Base-by-base conservation (phyloP, 441 rosid species). In the Euphorbia schlechtendalii region DNA sequence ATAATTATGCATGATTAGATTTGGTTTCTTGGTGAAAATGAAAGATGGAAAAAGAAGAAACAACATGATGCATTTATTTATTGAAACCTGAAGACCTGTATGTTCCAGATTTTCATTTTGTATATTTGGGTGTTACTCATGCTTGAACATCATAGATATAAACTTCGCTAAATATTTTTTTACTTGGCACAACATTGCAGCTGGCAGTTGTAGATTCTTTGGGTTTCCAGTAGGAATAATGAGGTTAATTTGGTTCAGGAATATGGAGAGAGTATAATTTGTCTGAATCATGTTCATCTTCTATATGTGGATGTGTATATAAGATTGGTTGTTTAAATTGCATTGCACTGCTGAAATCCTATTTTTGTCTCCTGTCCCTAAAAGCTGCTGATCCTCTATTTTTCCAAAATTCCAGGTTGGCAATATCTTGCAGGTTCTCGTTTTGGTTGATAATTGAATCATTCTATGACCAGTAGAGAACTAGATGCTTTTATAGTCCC, bases 401-500 rank as follows among this genome's bases (percentile, higher is more conserved):
- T 5, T 21, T 34, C 7, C 3, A 13, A 20, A 22, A 36, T 24
- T 40, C 20, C 27, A 13, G 18, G 20, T 27, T 56, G 59, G 40
- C 32, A 5, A 15, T 65, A 38, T 56, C 43, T 20, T n/a, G 49
- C 32, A 8, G 40, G 21, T 36, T 71, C 56, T 56, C 13, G 53
- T 58, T 69, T 25, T 70, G 73, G 76, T 66, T 32, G 25, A 20
- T 27, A 43, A 32, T 36, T 53, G 66, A 43, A 34, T 66, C 49
- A 51, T 27, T 71, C 48, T 53, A 65, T 43, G 66, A 61, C 61
- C 38, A 34, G 5, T 36, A 36, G 40, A 36, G 40, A 36, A 36
- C 40, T 9, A 36, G 4, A 36, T 36, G 40, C 40, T 36, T 36
- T 36, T 36, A 3, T 36, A 3, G 9, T 36, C 40, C 40, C 40